Conservation (phyloP, 495 filamentous ascomycete species). For the Penicillium lividum region DNA sequence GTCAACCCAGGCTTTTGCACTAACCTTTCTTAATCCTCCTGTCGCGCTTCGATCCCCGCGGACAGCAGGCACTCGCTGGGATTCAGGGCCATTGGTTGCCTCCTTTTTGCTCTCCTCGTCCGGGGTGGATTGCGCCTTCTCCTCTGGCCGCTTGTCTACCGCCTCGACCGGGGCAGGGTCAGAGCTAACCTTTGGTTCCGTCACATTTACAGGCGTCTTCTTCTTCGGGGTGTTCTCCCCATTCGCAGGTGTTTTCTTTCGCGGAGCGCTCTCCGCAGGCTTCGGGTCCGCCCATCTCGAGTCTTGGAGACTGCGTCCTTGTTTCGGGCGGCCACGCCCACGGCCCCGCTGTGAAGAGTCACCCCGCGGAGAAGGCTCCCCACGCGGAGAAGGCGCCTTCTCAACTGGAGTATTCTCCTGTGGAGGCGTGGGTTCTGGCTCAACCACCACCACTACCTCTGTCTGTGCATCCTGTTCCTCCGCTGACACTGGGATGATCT, state of each 20-base stretch:
- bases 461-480: constrained; percentile 35
- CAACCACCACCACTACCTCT: constrained; percentile 20
- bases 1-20: constrained; percentile 1
- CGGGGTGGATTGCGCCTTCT: constrained; percentile 24
- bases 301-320: constrained; percentile 35
- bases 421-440: constrained; percentile 16
- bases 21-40: constrained; percentile 58
- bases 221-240: constrained; percentile 23
- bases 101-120: constrained; percentile 24
- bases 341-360: constrained; percentile 23
- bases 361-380: constrained; percentile 36
- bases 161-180: constrained; percentile 13
- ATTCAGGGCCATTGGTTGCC: constrained; percentile 26
- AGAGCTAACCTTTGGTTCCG: constrained; percentile 19
- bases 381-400: constrained; percentile 20
- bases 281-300: constrained; percentile 34
- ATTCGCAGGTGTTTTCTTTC: constrained; percentile 22
- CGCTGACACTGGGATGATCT: constrained; percentile 61
- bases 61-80: constrained; percentile 53
- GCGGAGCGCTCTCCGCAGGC: constrained; percentile 24
- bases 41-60: constrained; percentile 70
- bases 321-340: constrained; percentile 36
- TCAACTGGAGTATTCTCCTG: constrained; percentile 19
- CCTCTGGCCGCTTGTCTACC: constrained; percentile 22
- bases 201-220: constrained; percentile 20